Evolutionary conservation across 1,284 basidiomycete genomes (phyloP).

Genomic region (Malassezia psittaci): DNA sequence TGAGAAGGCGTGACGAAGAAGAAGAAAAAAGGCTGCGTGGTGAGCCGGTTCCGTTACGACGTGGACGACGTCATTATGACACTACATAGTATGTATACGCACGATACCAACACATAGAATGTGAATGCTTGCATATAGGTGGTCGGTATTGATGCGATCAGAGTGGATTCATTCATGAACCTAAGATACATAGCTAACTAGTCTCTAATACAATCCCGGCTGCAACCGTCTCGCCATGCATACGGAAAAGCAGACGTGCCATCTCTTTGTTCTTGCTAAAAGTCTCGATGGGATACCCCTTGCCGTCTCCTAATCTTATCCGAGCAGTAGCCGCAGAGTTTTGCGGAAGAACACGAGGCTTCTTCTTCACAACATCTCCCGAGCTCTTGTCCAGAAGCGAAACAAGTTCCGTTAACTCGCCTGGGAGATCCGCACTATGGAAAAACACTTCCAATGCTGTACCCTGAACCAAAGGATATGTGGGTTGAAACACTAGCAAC

Average conservation of each 20-base stretch:
- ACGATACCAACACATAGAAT: neutral
- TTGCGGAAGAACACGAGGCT: conserved; percentile 71
- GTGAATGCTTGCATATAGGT: no score
- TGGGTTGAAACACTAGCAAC: conserved; percentile 85
- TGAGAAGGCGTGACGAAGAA: conserved; percentile 13
- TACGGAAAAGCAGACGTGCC: conserved; percentile 76
- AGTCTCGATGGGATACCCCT: conserved; percentile 54
- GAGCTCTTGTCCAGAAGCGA: conserved; percentile 66
- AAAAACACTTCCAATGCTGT: conserved; percentile 76
- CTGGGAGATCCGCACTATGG: conserved; percentile 83
- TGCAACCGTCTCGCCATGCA: conserved; percentile 75
- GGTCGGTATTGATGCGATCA: no score
- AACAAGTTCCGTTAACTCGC: conserved; percentile 68
- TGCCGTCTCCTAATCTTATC: conserved; percentile 50
- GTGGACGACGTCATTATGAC: neutral
- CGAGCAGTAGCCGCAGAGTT: conserved; percentile 73
- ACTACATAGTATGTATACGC: neutral
- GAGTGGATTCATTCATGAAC: no score
- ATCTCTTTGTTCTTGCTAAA: conserved; percentile 89
- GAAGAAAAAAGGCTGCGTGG: neutral
- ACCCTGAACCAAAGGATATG: conserved; percentile 77
- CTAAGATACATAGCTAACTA: neutral
- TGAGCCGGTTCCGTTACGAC: neutral
- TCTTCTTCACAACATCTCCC: conserved; percentile 64
- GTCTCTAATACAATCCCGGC: conserved; percentile 57